Evolutionary conservation across 169 alveolate species (phyloP), one percentile per base, ranked within the genome.

Genomic region (Plasmodium berghei): DNA sequence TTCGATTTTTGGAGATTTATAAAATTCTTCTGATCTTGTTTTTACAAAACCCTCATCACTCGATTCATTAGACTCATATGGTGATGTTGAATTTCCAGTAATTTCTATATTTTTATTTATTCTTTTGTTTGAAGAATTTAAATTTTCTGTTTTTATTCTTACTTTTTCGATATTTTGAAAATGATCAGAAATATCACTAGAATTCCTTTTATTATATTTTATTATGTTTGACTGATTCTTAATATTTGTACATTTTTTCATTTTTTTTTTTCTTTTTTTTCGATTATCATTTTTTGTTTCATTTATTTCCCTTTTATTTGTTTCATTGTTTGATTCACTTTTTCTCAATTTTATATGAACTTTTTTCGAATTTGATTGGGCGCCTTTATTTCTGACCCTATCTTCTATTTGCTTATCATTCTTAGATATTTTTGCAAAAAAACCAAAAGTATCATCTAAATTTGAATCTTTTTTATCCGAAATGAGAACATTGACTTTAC

Each of bases 371-470:
- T 52, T 52, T 14, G 14, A 49, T 49, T n/a, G 42, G 8, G 14
- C 12, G 52, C 28, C 42, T 26, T 64, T 34, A 9, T 40, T 45
- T 49, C 14, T 58, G 67, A 9, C 6, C 0, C 45, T 1, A n/a
- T 24, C 28, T 9, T 58, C 28, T 14, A 24, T 49, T 18, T 28
- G 26, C 9, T 52, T 16, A n/a, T 28, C 26, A 24, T 70, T 70
- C 3, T 63, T 77, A 10, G 89, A 77, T 9, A 77, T 69, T 58
- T 63, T 63, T 6, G 89, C 89, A 18, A 77, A 49, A 64, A 64
- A 62, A 9, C 77, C 89, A 12, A 69, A 77, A 3, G 89, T 26
- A 56, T 26, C 16, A 77, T 64, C 12, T 40, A 77, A 77, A 48
- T 48, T 40, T 12, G 89, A 52, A 18, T 16, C 54, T 22, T 77